Base-by-base conservation (phyloP, 495 filamentous ascomycete genomes). In the Tuber brumale region DNA sequence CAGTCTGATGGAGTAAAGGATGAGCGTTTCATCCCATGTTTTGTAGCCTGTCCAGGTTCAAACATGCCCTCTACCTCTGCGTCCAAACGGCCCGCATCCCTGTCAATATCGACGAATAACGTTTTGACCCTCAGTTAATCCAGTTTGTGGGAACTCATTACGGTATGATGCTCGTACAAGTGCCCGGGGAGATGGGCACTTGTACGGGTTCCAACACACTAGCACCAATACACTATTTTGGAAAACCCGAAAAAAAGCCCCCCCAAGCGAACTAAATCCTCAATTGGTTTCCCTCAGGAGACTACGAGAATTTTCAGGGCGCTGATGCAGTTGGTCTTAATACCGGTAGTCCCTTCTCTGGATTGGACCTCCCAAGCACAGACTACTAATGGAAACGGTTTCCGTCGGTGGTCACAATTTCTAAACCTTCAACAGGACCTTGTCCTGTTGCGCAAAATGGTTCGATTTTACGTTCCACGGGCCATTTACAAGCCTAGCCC, bases 31-130 rank as follows among this genome's bases (percentile, higher is more conserved):
- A 61, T 73, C 23, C 48, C 74, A 77, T 51, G 74, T 77, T 76
- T 77, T 76, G 43, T 42, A 77, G 76, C 45, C 75, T 46, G 51
- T 70, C 72, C 74, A 70, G 75, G 57, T 66, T 80, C 76, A 79
- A 80, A 80, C 76, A 69, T 79, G 48, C 79, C 57, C 48, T 75
- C 72, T 42, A 39, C 69, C 69, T 73, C 66, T 76, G 51, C 37
- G 43, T 35, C 72, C 72, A 70, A 78, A 75, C 78, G 73, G 76
- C 73, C 72, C 70, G 69, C 57, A 78, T 71, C 77, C 77, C 72
- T 76, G 74, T 51, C 72, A 39, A 35, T 35, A 35, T 12, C 27
- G 27, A 66, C 57, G 14, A 66, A 66, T 42, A 71, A 70, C 57
- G 73, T 79, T 80, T 79, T 73, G 76, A 46, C 77, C 77, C 71